Evolutionary conservation across 805 yeast species (phyloP).

Genomic region (Nakazawaea wyomingensis): DNA sequence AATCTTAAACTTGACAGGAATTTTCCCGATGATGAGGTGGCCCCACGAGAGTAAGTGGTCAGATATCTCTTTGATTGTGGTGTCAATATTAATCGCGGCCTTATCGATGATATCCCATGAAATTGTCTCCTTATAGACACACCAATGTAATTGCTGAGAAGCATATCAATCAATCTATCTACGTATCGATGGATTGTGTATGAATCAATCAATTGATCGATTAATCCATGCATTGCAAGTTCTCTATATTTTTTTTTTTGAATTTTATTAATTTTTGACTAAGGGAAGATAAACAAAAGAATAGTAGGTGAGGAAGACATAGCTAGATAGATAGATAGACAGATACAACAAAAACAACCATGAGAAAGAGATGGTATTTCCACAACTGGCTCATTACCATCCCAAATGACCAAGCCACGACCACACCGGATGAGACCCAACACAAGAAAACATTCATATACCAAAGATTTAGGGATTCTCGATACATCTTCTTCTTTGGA

Average conservation of each 20-base stretch:
- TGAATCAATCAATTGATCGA: too few species aligned
- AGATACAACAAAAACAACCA: not conserved
- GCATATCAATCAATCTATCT: not conserved
- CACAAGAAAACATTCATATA: too few species aligned
- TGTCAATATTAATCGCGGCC: too few species aligned
- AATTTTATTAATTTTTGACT: too few species aligned
- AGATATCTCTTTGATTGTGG: too few species aligned
- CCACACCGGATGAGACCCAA: too few species aligned
- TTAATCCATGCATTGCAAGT: not conserved
- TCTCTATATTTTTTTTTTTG: too few species aligned
- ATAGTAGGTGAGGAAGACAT: too few species aligned
- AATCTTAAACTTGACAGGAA: constrained; percentile 3
- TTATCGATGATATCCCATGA: too few species aligned
- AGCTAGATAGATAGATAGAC: not conserved
- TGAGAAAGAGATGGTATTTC: not conserved
- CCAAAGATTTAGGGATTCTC: constrained; percentile 34
- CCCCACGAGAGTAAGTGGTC: not conserved
- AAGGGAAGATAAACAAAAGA: too few species aligned
- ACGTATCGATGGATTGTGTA: too few species aligned
- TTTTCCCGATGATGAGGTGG: not conserved
- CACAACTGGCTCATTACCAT: constrained; percentile 4
- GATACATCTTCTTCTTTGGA: constrained; percentile 53
- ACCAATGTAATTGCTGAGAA: not conserved
- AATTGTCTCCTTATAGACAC: not conserved
- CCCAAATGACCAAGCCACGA: too few species aligned